Evolutionary conservation across 352 stramenopile genomes (phyloP), one percentile per base, ranked within the genome.

Genomic region (Nannochloropsis limnetica): DNA sequence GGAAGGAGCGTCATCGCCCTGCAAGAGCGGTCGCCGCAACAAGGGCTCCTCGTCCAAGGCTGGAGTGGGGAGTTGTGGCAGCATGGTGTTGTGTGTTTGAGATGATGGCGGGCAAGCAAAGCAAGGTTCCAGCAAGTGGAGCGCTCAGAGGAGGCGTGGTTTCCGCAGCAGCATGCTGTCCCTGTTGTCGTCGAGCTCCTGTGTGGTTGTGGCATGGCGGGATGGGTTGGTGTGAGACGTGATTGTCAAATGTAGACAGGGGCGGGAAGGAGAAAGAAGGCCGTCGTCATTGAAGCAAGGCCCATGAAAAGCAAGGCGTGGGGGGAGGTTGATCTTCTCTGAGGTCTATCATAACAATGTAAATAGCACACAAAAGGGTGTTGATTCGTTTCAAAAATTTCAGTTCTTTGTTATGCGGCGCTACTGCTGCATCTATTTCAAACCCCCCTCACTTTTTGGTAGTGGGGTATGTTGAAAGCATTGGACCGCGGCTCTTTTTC

Each of bases 11-110:
- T 8, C 25, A 25, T 74, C 61, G 61, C 15, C n/a, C n/a, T 31
- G 61, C 3, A 67, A 67, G 11, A 25, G 25, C n/a, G 61, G 61
- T 28, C 20, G 61, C 61, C 61, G 61, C 61, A 74, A 20, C 25
- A 74, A 29, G n/a, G 61, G 61, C 61, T 74, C 61, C 25, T 74
- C 61, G 61, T 74, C 61, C n/a, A 74, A 20, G n/a, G 61, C 61
- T 74, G 61, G 61, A 31, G 61, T 15, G 8, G 61, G n/a, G n/a
- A 74, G 8, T 20, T 74, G 61, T 31, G 61, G n/a, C 11, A 74
- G 6, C 61, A 74, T 74, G 14, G 15, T 68, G 6, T 29, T 49
- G n/a, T n/a, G n/a, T n/a, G n/a, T n/a, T n/a, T n/a, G n/a, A n/a
- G n/a, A n/a, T n/a, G n/a, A n/a, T n/a, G n/a, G n/a, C n/a, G n/a